Evolutionary conservation across 805 yeast genomes (phyloP), one percentile per base, ranked within the genome.

Genomic region (Yarrowia sp.): DNA sequence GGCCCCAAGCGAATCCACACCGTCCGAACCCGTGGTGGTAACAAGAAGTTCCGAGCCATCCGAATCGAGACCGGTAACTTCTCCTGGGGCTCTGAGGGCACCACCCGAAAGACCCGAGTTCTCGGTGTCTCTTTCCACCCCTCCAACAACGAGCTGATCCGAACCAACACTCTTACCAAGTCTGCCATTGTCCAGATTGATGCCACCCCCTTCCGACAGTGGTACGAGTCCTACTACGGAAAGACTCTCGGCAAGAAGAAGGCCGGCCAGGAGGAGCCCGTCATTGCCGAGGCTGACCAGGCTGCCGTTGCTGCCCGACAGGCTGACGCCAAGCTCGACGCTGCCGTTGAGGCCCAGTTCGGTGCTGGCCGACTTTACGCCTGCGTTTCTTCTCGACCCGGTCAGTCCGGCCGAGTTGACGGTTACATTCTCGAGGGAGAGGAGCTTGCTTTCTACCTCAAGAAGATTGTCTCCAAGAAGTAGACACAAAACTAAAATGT

Each of bases 371-470:
- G 93, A 85, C 89, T 95, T 78, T 95, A 95, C 87, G 99, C 99
- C 82, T 86, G 85, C 81, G 91, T 95, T 80, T 92, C 99, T 73
- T 95, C 99, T 67, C 92, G 99, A 88, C 99, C 99, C 82, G 99
- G 99, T 83, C 99, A 95, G 88, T 89, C 96, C 74, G 99, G 99
- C 83, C 96, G 99, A 86, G 88, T 92, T 85, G 99, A 95, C 82
- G 99, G 99, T 84, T 95, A 95, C 96, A 89, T 95, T 84, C 90
- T 95, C 82, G 99, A 95, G 87, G 99, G 99, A 85, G 99, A 95
- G 82, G 99, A 95, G 86, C 91, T 95, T 83, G 98, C 98, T 82
- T 95, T 95, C 96, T 95, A 95, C 97, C 88, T 95, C 82, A 92
- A 97, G 89, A 93, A 97, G 91, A 86, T 95, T 84, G 87, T 97